Base-by-base conservation (phyloP, 768 basidiomycete genomes). In the Phlebiopsis flavidoalba region DNA sequence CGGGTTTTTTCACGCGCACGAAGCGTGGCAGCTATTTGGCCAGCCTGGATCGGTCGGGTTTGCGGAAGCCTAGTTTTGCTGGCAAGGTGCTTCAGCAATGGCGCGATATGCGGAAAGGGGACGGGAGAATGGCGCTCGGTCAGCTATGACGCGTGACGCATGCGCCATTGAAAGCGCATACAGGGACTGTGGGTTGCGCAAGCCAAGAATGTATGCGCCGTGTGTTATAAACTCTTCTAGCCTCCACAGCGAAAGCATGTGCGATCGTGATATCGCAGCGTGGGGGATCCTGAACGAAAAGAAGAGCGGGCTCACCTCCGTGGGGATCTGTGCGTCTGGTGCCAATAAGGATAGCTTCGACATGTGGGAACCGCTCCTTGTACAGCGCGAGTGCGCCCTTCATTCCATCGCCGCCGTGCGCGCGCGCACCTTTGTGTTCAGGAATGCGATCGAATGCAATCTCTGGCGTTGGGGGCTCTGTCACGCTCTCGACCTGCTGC, bases 261-360 rank as follows among this genome's bases (percentile, higher is more conserved):
- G 26, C 26, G 26, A 31, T 31, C 26, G 26, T 6, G 26, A 31
- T 31, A 31, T 31, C 26, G 26, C 26, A 31, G 26, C 26, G 26
- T 6, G 26, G 26, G 6, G 26, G 6, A 31, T 31, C 2, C 2
- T 31, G 26, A 31, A 31, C 26, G 26, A 31, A 31, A 31, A 31
- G 26, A 31, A 31, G 26, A 31, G 26, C 26, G 26, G 2, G 21
- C n/a, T 2, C 66, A 95, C 96, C 90, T 71, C 96, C 95, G 73
- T 98, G 93, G 8, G 97, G 97, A 75, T 99, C 97, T 8, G 84
- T 80, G 64, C 91, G 76, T 60, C 97, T 78, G 4, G 93, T 98
- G 5, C 97, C 97, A 48, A 99, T 84, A 17, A 99, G 72, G 21
- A 98, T 90, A 3, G 91, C 94, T 49, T 81, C 81, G 53, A 95